Conservation (phyloP, 805 yeast genomes). For the Ogataea wickerhamii region DNA sequence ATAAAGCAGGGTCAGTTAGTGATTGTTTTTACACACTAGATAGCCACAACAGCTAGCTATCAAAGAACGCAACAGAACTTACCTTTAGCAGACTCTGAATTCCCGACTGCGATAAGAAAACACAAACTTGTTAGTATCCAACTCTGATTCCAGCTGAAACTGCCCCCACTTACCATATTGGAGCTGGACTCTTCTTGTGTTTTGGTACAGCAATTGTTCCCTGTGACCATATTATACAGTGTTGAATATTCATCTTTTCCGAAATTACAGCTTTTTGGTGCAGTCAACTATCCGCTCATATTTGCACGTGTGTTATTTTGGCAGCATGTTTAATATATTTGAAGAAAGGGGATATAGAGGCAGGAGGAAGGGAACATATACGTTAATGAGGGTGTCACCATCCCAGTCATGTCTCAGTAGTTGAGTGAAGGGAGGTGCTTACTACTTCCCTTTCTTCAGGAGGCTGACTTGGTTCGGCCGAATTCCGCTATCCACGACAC, state of each 20-base stretch:
- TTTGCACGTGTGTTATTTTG: neutral
- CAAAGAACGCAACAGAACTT: too few relatives aligned
- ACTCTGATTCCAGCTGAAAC: neutral
- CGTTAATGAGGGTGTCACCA: too few relatives aligned
- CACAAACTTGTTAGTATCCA: conserved; percentile 1
- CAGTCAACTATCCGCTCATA: neutral
- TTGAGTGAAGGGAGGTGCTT: too few relatives aligned
- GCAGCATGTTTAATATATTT: too few relatives aligned
- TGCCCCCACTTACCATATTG: neutral
- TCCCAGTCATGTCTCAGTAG: too few relatives aligned
- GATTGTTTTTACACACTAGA: neutral
- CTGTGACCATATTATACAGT: too few relatives aligned
- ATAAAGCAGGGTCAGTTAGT: neutral
- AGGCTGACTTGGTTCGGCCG: conserved; percentile 18
- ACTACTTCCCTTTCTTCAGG: too few relatives aligned
- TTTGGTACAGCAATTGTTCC: too few relatives aligned
- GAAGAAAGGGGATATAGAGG: too few relatives aligned
- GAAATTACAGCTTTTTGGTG: neutral
- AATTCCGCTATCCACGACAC: conserved; percentile 29
- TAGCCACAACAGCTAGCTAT: too few relatives aligned
- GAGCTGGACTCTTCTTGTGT: too few relatives aligned
- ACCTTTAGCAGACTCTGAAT: conserved; percentile 67
- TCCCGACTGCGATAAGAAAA: conserved; percentile 40
- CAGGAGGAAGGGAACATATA: too few relatives aligned
- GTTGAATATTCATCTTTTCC: neutral